phyloP scores from a whole-genome alignment of 495 filamentous ascomycete genomes.

The Hyaloscypha bicolor region DNA sequence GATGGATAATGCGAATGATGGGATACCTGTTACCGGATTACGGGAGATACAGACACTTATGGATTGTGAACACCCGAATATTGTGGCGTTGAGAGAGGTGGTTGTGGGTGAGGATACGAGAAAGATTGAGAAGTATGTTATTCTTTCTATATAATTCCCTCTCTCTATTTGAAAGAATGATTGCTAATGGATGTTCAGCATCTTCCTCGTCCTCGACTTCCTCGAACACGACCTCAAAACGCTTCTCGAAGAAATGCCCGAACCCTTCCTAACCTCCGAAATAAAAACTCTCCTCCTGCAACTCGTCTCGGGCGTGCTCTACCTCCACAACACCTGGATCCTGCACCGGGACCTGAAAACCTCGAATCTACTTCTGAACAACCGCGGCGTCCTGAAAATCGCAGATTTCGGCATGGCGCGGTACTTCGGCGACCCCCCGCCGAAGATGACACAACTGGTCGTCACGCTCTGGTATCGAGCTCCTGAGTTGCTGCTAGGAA shows the following conservation, averaged over 20 bases:
- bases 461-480: slow-evolving; percentile 97
- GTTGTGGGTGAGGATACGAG: slow-evolving; percentile 72
- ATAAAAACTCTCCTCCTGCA: slow-evolving; percentile 88
- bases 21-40: slow-evolving; percentile 89
- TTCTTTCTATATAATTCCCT: background rate
- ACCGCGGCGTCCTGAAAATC: slow-evolving; percentile 92
- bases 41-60: slow-evolving; percentile 74
- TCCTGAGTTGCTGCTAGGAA: slow-evolving; percentile 86
- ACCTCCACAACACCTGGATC: slow-evolving; percentile 90
- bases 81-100: slow-evolving; percentile 81
- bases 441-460: slow-evolving; percentile 88
- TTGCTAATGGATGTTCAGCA: slow-evolving; percentile 47
- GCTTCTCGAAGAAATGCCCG: slow-evolving; percentile 88
- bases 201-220: slow-evolving; percentile 97
- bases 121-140: slow-evolving; percentile 70
- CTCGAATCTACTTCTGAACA: slow-evolving; percentile 92
- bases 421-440: slow-evolving; percentile 79
- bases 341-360: slow-evolving; percentile 97
- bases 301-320: slow-evolving; percentile 77
- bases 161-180: background rate
- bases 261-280: slow-evolving; percentile 92
- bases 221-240: slow-evolving; percentile 97
- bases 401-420: slow-evolving; percentile 98
- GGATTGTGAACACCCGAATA: slow-evolving; percentile 65
- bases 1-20: slow-evolving; percentile 80